phyloP scores from a whole-genome alignment of 352 stramenopile genomes.

The Globisporangium viniferum region DNA sequence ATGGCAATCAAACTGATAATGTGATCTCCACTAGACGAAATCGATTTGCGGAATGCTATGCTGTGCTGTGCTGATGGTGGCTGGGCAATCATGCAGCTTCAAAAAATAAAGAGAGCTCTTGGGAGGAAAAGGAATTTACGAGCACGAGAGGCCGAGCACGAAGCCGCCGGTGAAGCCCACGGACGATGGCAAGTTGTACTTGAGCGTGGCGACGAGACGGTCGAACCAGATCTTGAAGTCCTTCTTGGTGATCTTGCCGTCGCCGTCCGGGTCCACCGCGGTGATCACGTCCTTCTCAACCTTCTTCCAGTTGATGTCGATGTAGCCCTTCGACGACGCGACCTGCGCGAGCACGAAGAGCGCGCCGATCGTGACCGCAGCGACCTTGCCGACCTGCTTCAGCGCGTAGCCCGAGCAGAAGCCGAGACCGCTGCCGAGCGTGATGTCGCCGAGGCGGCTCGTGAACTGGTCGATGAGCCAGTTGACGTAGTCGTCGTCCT shows the following conservation, averaged over 20 bases:
- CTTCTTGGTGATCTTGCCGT: conserved; percentile 82
- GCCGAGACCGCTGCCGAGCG: conserved; percentile 60
- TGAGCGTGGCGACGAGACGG: conserved; percentile 64
- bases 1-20: not conserved
- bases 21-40: not conserved
- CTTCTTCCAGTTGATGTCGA: conserved; percentile 89
- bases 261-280: conserved; percentile 77
- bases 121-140: conserved; percentile 20
- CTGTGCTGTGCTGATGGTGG: not conserved
- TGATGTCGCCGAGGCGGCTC: conserved; percentile 63
- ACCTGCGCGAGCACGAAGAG: conserved; percentile 71
- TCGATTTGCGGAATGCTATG: not conserved
- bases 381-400: conserved; percentile 79
- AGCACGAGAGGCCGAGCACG: conserved; percentile 64
- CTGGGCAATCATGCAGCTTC: not conserved
- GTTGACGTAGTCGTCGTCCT: conserved; percentile 46
- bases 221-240: conserved; percentile 79
- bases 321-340: conserved; percentile 84
- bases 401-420: conserved; percentile 86
- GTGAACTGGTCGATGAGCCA: conserved; percentile 63
- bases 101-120: not conserved
- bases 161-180: conserved; percentile 77
- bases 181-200: conserved; percentile 83
- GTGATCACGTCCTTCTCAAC: conserved; percentile 83
- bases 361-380: conserved; percentile 67